These are phyloP conservation scores for Penicillium arizonense DNA, from an alignment of 495 filamentous ascomycete genomes.

Conservation along the genomic window DNA sequence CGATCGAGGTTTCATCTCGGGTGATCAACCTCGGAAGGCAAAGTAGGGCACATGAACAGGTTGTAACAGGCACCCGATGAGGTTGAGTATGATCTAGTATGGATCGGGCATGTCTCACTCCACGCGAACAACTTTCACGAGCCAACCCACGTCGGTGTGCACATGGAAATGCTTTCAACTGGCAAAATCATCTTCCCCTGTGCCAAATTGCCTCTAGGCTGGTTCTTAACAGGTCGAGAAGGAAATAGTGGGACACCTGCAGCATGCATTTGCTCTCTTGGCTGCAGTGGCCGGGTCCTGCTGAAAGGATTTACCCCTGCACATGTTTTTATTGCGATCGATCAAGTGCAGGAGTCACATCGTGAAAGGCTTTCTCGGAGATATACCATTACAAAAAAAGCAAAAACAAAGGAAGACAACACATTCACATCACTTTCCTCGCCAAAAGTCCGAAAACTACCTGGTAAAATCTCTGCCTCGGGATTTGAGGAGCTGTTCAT, in stretches of 20 bases:
- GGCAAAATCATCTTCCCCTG: background rate
- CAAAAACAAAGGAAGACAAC: too few species aligned
- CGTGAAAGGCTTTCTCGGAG: background rate
- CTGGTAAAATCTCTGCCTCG: too few species aligned
- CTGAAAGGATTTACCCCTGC: background rate
- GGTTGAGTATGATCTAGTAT: background rate
- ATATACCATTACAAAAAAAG: background rate
- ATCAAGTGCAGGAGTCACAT: background rate
- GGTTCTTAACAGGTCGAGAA: slow-evolving; percentile 14
- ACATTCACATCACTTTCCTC: too few species aligned
- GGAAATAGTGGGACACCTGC: slow-evolving; percentile 8
- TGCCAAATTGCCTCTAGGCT: slow-evolving; percentile 9
- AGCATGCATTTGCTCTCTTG: slow-evolving; percentile 1
- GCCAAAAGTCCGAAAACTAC: too few species aligned
- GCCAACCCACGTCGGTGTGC: background rate
- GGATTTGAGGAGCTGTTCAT: too few species aligned
- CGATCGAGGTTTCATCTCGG: slow-evolving; percentile 22
- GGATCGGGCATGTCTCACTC: slow-evolving; percentile 4
- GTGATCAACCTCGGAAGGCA: background rate
- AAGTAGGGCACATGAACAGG: slow-evolving; percentile 6
- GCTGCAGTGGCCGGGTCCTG: background rate
- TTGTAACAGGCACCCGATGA: background rate
- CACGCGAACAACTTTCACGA: slow-evolving; percentile 2
- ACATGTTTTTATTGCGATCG: slow-evolving; percentile 1
- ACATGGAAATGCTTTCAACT: background rate